These are phyloP conservation scores for Xylaria curta DNA, from an alignment of 495 filamentous ascomycete genomes.

Conservation along the genomic window DNA sequence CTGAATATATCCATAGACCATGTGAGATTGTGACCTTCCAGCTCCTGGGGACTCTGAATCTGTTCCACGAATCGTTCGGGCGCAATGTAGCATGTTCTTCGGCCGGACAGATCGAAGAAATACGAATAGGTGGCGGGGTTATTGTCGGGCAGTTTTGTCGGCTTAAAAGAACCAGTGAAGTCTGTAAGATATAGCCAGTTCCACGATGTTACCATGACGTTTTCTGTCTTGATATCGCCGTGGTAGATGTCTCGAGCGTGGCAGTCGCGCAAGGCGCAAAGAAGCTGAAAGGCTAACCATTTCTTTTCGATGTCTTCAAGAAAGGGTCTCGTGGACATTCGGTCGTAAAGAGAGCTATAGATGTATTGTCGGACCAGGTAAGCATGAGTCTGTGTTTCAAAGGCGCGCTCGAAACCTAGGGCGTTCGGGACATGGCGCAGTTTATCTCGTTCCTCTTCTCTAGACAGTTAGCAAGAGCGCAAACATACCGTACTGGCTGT, in stretches of 20 bases:
- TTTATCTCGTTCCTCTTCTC: conserved; percentile 75
- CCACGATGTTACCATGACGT: conserved; percentile 96
- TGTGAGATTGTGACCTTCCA: conserved; percentile 46
- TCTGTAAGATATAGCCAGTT: conserved; percentile 98
- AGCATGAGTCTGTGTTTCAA: conserved; percentile 89
- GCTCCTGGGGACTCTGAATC: conserved; percentile 59
- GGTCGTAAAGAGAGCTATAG: conserved; percentile 96
- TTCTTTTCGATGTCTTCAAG: conserved; percentile 98
- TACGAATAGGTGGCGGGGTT: conserved; percentile 98
- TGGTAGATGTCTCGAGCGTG: conserved; percentile 92
- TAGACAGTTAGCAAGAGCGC: conserved; percentile 27
- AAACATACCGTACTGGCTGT: background rate
- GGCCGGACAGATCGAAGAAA: conserved; percentile 92
- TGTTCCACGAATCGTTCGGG: conserved; percentile 86
- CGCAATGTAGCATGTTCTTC: conserved; percentile 94
- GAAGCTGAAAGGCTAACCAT: conserved; percentile 96
- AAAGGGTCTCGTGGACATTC: conserved; percentile 95
- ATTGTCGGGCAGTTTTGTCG: conserved; percentile 91
- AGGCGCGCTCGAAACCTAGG: conserved; percentile 82
- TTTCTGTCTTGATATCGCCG: conserved; percentile 98
- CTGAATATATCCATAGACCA: conserved; percentile 99
- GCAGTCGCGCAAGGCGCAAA: conserved; percentile 91
- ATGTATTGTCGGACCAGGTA: conserved; percentile 96
- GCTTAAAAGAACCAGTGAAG: conserved; percentile 95
- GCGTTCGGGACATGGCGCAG: conserved; percentile 89